Base-by-base conservation (phyloP, 2,329 filamentous ascomycete genomes). In the Colletotrichum spaethianum region DNA sequence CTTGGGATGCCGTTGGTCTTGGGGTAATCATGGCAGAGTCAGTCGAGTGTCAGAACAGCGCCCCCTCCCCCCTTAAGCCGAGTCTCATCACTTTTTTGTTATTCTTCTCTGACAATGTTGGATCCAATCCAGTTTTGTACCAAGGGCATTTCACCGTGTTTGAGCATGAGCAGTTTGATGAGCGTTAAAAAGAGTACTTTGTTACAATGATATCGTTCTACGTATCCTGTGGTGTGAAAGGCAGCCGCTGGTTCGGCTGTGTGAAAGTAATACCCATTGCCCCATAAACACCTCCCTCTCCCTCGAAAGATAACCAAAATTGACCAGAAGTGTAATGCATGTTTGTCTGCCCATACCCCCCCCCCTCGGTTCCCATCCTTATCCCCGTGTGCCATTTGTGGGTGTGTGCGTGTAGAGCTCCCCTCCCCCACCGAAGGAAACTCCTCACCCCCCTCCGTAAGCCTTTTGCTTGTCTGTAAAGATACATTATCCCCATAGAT, bases 131-230 rank as follows among this genome's bases (percentile, higher is more conserved):
- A 16, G 48, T 28, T 31, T 28, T 31, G 26, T 7, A 20, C 18
- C 11, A 8, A 26, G 23, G 8, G 18, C 18, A 18, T 31, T 28
- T 46, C 14, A 3, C 9, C n/a, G 31, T 23, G n/a, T 36, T 16
- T 42, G 40, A 3, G 20, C 18, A 16, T 26, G 14, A 7, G 28
- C 6, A 31, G 23, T 50, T 18, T 6, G 14, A 4, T 26, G 8
- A n/a, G n/a, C n/a, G n/a, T n/a, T n/a, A 26, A 48, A 18, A 26
- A 26, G 16, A 23, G 33, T 23, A 60, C 18, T 26, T 57, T 67
- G 59, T 23, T 73, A 71, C 70, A 71, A 65, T 73, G 61, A 73
- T 66, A 40, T 52, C 67, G 70, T 66, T 73, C 70, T 71, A 66
- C 70, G 67, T 60, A 62, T 61, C 67, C 55, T 55, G 36, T 69